Percentiles rank a stretch among this genome's conserved stretches.
phyloP scores from a whole-genome alignment of 75 land plant species.

The Pinus albicaulis region DNA sequence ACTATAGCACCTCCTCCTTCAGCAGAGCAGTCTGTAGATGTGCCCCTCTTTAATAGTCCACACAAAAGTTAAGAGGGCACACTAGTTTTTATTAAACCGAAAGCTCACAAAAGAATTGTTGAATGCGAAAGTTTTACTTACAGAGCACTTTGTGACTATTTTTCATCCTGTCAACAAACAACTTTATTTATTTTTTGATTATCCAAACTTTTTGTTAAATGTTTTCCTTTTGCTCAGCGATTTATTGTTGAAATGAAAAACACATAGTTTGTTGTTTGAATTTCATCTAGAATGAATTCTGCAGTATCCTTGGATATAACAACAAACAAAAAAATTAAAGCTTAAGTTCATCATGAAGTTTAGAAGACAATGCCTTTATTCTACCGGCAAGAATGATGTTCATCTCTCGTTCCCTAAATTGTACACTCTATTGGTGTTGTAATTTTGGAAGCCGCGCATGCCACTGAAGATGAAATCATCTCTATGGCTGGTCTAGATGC shows the following conservation, averaged over 20 bases:
- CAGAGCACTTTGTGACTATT: background rate
- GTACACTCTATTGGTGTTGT: slow-evolving; percentile 66
- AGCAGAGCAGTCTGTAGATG: too few species aligned
- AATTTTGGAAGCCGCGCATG: slow-evolving; percentile 55
- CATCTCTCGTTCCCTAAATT: too few species aligned
- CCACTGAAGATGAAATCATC: slow-evolving; percentile 70
- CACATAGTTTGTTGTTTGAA: background rate
- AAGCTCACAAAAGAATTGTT: too few species aligned
- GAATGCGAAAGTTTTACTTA: too few species aligned
- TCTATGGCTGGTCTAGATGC: slow-evolving; percentile 72
- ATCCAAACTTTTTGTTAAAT: too few species aligned
- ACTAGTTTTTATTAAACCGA: too few species aligned
- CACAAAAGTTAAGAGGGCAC: too few species aligned
- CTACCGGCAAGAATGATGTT: slow-evolving; percentile 88
- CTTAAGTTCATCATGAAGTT: background rate
- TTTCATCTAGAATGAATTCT: background rate
- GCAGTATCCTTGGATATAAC: background rate
- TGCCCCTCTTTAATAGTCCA: too few species aligned
- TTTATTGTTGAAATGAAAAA: background rate
- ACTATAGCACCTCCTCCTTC: too few species aligned
- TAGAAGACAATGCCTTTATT: slow-evolving; percentile 61
- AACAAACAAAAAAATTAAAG: background rate
- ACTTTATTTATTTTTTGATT: too few species aligned
- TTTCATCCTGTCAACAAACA: too few species aligned
- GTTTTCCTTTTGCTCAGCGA: too few species aligned